Conservation (phyloP, 2,329 filamentous ascomycete species). For the Cytospora leucostoma region DNA sequence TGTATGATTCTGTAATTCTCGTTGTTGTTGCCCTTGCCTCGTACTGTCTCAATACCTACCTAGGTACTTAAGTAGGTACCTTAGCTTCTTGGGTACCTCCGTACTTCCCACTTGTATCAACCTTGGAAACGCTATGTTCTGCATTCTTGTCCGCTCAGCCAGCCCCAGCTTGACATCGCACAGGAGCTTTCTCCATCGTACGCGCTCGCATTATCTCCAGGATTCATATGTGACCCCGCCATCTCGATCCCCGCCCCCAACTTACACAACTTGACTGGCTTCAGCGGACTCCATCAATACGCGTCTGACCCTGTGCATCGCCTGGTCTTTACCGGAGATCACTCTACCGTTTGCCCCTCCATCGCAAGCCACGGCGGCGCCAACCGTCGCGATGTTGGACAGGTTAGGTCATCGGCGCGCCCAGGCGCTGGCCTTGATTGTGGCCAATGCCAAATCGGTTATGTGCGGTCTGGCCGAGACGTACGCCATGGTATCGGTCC, state of each 20-base stretch:
- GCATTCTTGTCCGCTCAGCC: neutral
- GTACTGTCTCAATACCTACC: no score
- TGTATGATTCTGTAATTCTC: no score
- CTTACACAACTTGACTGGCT: neutral
- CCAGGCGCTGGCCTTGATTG: constrained; percentile 36
- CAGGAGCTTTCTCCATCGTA: neutral
- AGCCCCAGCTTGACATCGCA: neutral
- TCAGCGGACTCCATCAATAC: neutral
- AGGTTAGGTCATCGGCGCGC: constrained; percentile 36
- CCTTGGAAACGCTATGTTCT: neutral
- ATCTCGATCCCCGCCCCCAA: neutral
- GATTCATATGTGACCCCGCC: neutral
- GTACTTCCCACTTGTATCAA: neutral
- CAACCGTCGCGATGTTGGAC: constrained; percentile 39
- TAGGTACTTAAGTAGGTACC: no score
- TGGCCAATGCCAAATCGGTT: constrained; percentile 37
- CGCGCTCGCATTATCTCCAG: neutral
- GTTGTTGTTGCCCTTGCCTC: no score
- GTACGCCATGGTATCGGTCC: constrained; percentile 37
- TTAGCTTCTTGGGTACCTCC: neutral
- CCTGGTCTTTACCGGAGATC: neutral
- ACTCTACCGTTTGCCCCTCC: neutral
- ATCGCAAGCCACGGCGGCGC: constrained; percentile 37
- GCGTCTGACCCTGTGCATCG: neutral
- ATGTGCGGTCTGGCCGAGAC: constrained; percentile 38